Conservation (phyloP, 1,284 basidiomycete genomes). For the Ustilago crameri region DNA sequence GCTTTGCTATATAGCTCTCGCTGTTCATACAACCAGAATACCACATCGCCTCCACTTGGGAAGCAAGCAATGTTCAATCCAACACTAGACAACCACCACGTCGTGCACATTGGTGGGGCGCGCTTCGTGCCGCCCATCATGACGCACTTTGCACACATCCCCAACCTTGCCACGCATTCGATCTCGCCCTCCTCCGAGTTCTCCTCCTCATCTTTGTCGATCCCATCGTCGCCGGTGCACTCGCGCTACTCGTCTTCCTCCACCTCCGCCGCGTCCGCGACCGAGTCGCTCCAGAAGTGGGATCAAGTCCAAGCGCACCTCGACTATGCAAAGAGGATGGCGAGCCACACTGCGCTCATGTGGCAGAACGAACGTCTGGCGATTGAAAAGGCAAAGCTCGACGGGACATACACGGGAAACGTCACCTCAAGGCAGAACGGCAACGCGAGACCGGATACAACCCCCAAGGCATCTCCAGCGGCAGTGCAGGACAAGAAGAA, state of each 20-base stretch:
- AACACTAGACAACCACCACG: slow-evolving; percentile 22
- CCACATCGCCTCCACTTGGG: too few species aligned
- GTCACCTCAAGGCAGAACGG: slow-evolving; percentile 35
- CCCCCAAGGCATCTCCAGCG: background rate
- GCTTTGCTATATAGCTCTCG: background rate
- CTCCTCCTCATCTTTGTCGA: slow-evolving; percentile 19
- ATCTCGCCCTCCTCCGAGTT: slow-evolving; percentile 33
- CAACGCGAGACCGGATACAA: slow-evolving; percentile 19
- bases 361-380: slow-evolving; percentile 46
- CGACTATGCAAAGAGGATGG: slow-evolving; percentile 31
- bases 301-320: slow-evolving; percentile 41
- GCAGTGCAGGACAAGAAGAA: slow-evolving; percentile 17
- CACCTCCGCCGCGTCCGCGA: slow-evolving; percentile 11
- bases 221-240: slow-evolving; percentile 14
- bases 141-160: slow-evolving; percentile 29
- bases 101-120: slow-evolving; percentile 39
- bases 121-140: slow-evolving; percentile 38
- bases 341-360: slow-evolving; percentile 35
- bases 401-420: slow-evolving; percentile 43
- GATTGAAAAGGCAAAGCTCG: slow-evolving; percentile 46
- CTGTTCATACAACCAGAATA: too few species aligned
- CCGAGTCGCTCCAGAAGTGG: slow-evolving; percentile 24
- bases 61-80: slow-evolving; percentile 34
- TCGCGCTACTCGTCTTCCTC: slow-evolving; percentile 38
- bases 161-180: slow-evolving; percentile 15